Base-by-base conservation (phyloP, 495 filamentous ascomycete genomes). In the Neurospora sp. region DNA sequence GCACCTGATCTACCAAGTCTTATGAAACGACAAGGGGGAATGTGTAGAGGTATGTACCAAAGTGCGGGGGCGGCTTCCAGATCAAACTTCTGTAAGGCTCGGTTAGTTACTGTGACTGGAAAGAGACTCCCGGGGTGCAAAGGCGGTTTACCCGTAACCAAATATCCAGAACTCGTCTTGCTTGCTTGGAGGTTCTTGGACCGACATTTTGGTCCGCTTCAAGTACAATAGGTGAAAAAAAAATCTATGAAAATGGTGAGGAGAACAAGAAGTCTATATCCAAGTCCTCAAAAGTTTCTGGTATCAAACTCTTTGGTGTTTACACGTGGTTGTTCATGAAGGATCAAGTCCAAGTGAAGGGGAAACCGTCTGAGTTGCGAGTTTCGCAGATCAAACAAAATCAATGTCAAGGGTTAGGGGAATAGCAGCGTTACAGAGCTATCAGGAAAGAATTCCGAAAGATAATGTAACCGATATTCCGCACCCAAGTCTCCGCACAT, bases 51-150 rank as follows among this genome's bases (percentile, higher is more conserved):
- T 41, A 38, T 42, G 22, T 89, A 98, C 96, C 95, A 80, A 90
- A 97, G 79, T 97, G 92, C 69, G 96, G 96, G 69, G 96, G 96
- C 35, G 96, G 95, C 80, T 99, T 99, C 95, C 95, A 99, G 72
- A 99, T 98, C 80, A 99, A 84, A 74, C 93, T 97, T 82, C 95
- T 98, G 72, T 39, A 40, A 40, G 70, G 72, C 59, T 75, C 69
- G 70, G 75, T 81, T 73, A 80, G 75, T 81, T 70, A 74, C 71
- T 68, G 53, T 72, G 77, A 39, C 40, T 73, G 41, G 44, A 40
- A 45, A 45, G 20, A 53, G 48, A 59, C 48, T 14, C 4, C 20
- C 4, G 22, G 48, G 2, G 48, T 27, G 20, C 1, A 6, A 39
- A 72, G 37, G 45, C 39, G 41, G 84, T 87, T 81, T 81, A 96